These are phyloP conservation scores for Toxicodendron radicans DNA, from an alignment of 345 rosid species.

Conservation along the genomic window DNA sequence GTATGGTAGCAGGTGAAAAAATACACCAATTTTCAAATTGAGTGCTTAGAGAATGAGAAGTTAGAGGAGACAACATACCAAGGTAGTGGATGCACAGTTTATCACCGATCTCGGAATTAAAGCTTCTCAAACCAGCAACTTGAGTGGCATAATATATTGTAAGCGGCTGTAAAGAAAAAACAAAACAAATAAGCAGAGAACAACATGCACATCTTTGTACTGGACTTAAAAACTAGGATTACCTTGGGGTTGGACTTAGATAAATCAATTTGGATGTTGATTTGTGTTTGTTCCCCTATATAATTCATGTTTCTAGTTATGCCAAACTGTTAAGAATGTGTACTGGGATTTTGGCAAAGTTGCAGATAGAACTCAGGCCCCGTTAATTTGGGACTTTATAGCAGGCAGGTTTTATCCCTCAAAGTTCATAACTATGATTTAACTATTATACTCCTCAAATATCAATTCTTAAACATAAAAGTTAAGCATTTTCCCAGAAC, in stretches of 20 bases:
- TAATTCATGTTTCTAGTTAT: conserved; percentile 1
- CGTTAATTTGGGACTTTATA: not conserved
- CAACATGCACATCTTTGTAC: not conserved
- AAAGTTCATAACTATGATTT: not conserved
- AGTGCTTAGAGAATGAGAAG: conserved; percentile 13
- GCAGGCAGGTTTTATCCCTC: not conserved
- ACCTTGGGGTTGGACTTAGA: not conserved
- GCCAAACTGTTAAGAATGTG: not conserved
- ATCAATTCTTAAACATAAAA: not conserved
- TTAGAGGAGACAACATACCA: conserved; percentile 44
- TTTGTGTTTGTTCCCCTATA: conserved; percentile 6
- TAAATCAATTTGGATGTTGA: not conserved
- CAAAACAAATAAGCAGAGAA: conserved; percentile 7
- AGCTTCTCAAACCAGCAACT: conserved; percentile 44
- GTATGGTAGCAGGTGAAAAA: conserved; percentile 7
- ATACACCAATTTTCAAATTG: not conserved
- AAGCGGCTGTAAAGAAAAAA: conserved; percentile 64
- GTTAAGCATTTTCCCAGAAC: not conserved
- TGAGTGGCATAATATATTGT: conserved; percentile 64
- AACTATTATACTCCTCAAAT: not conserved
- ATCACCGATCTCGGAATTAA: conserved; percentile 30
- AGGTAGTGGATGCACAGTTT: conserved; percentile 81
- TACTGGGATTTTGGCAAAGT: not conserved
- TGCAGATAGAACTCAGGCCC: not conserved
- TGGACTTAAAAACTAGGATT: conserved; percentile 10